phyloP scores from a whole-genome alignment of 345 rosid genomes.

The thale cress (Arabidopsis thaliana) region DNA sequence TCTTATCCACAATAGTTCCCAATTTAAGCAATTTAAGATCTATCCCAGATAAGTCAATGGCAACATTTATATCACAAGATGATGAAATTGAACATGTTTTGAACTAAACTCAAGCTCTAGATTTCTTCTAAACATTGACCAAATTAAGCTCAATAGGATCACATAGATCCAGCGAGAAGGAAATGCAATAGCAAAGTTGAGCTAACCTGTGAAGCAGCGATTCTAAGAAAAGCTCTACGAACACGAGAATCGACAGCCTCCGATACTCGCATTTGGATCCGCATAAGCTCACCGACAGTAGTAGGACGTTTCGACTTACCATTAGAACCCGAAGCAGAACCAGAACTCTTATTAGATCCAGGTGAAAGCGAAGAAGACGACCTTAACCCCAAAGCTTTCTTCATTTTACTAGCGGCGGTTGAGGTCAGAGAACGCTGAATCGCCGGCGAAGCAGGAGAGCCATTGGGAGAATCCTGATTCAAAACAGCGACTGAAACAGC shows the following conservation, averaged over 20 bases:
- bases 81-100: not conserved
- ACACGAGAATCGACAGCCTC: conserved; percentile 85
- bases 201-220: conserved; percentile 87
- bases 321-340: conserved; percentile 59
- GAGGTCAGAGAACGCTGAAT: conserved; percentile 88
- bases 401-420: conserved; percentile 92
- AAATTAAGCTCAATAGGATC: conserved; percentile 8
- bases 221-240: conserved; percentile 82
- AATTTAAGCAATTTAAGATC: conserved; percentile 3
- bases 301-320: conserved; percentile 65
- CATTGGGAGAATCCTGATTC: conserved; percentile 56
- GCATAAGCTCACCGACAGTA: conserved; percentile 93
- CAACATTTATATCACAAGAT: not conserved
- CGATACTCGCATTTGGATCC: conserved; percentile 84
- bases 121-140: not conserved
- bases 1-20: not conserved
- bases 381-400: conserved; percentile 87
- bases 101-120: conserved; percentile 1
- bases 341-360: conserved; percentile 68
- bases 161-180: conserved; percentile 12
- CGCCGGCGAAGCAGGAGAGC: conserved; percentile 59
- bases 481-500: conserved; percentile 39
- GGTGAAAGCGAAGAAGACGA: conserved; percentile 62
- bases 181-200: conserved; percentile 10
- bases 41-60: conserved; percentile 2